These are phyloP conservation scores for Mycena sp. DNA, from an alignment of 1,284 basidiomycete genomes.

Conservation along the genomic window DNA sequence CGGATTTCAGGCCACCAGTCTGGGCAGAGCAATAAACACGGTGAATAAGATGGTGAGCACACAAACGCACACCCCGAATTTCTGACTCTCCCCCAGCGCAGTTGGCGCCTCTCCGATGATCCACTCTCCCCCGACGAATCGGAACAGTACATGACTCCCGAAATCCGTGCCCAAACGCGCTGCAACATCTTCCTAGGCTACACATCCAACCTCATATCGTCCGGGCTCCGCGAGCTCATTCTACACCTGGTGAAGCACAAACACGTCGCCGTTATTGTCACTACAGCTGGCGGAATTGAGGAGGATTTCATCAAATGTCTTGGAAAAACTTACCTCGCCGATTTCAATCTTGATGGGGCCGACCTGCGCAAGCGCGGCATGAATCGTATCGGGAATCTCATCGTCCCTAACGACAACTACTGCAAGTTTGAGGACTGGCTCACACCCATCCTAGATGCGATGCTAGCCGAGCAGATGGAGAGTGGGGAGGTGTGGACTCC, in stretches of 20 bases:
- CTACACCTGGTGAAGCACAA: slow-evolving; percentile 94
- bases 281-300: slow-evolving; percentile 98
- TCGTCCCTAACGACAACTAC: slow-evolving; percentile 99
- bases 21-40: slow-evolving; percentile 90
- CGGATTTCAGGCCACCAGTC: slow-evolving; percentile 95
- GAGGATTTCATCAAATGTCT: slow-evolving; percentile 99
- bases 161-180: slow-evolving; percentile 71
- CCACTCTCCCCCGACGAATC: slow-evolving; percentile 73
- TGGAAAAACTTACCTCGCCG: slow-evolving; percentile 94
- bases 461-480: slow-evolving; percentile 89
- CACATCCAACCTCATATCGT: slow-evolving; percentile 98
- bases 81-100: slow-evolving; percentile 57
- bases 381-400: slow-evolving; percentile 98
- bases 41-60: slow-evolving; percentile 86
- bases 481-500: slow-evolving; percentile 90
- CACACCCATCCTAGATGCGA: slow-evolving; percentile 90
- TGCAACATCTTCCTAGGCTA: slow-evolving; percentile 97
- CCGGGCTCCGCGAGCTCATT: slow-evolving; percentile 94
- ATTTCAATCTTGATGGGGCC: slow-evolving; percentile 93
- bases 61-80: slow-evolving; percentile 7
- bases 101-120: slow-evolving; percentile 87
- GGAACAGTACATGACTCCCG: slow-evolving; percentile 67
- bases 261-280: slow-evolving; percentile 91
- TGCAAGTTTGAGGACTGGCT: slow-evolving; percentile 99
- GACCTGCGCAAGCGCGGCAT: slow-evolving; percentile 88